phyloP scores from a whole-genome alignment of 352 stramenopile species.

The Phytophthora tubulina region DNA sequence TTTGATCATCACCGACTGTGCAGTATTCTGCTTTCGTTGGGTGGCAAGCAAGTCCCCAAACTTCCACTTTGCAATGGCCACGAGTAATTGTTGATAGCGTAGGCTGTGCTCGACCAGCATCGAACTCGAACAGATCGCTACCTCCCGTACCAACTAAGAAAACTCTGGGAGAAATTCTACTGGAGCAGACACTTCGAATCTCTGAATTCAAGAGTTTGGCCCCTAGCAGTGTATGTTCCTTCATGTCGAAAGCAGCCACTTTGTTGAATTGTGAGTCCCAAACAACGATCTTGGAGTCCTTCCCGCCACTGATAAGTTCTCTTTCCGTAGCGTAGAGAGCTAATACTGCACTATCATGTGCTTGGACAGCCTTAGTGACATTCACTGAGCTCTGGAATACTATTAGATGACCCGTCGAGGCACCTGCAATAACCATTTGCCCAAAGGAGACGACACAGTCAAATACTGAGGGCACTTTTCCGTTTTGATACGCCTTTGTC shows the following conservation, averaged over 20 bases:
- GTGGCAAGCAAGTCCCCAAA: constrained; percentile 88
- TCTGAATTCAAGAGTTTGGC: constrained; percentile 40
- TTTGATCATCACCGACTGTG: constrained; percentile 85
- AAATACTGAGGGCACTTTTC: constrained; percentile 57
- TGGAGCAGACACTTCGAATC: constrained; percentile 63
- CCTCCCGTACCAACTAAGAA: constrained; percentile 88
- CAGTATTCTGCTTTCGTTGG: constrained; percentile 73
- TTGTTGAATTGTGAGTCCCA: constrained; percentile 74
- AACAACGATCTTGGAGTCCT: constrained; percentile 88
- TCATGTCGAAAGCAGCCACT: constrained; percentile 61
- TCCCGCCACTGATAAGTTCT: constrained; percentile 86
- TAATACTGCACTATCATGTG: constrained; percentile 53
- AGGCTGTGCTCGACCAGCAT: constrained; percentile 42
- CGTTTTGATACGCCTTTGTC: constrained; percentile 60
- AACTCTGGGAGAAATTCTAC: constrained; percentile 35
- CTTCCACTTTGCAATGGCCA: constrained; percentile 78
- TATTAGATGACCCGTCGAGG: constrained; percentile 81
- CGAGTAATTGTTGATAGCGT: constrained; percentile 42
- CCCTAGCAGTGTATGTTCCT: constrained; percentile 35
- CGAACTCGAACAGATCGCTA: constrained; percentile 91
- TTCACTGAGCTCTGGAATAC: constrained; percentile 72
- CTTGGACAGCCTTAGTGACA: constrained; percentile 60
- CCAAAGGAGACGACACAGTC: constrained; percentile 66
- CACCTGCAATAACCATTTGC: constrained; percentile 53
- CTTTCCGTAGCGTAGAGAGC: constrained; percentile 58